These are phyloP conservation scores for Trametes gibbosa DNA, from an alignment of 768 basidiomycete genomes.

Conservation along the genomic window DNA sequence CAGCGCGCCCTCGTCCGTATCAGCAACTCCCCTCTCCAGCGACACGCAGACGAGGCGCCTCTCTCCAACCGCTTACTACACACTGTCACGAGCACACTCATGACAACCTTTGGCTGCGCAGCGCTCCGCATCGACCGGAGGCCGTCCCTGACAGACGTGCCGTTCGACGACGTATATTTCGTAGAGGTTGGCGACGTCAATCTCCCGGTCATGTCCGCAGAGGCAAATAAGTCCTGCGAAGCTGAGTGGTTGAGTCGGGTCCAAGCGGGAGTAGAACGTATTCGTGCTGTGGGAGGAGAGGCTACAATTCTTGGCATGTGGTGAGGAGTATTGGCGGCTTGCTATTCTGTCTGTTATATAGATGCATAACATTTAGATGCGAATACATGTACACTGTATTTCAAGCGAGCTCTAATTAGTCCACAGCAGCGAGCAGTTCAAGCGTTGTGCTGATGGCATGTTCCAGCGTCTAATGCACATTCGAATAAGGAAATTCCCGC, in stretches of 20 bases:
- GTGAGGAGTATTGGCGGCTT: not conserved
- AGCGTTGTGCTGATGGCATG: not conserved
- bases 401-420: not conserved
- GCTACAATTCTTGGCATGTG: slow-evolving; percentile 20
- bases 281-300: slow-evolving; percentile 17
- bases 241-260: slow-evolving; percentile 15
- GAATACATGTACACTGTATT: not conserved
- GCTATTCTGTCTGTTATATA: no score
- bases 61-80: not conserved
- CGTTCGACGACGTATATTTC: slow-evolving; percentile 64
- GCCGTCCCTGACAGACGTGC: slow-evolving; percentile 44
- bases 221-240: not conserved
- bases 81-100: slow-evolving; percentile 26
- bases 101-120: slow-evolving; percentile 41
- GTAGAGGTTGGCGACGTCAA: slow-evolving; percentile 47
- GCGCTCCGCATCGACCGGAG: slow-evolving; percentile 62
- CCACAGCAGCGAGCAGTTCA: not conserved
- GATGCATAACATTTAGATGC: not conserved
- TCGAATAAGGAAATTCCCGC: slow-evolving; percentile 2
- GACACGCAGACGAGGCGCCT: slow-evolving; percentile 9
- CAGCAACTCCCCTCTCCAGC: slow-evolving; percentile 13
- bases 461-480: not conserved
- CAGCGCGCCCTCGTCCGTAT: slow-evolving; percentile 41
- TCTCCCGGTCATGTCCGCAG: not conserved
- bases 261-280: slow-evolving; percentile 15